These are phyloP conservation scores for Cercospora zeae-maydis DNA, from an alignment of 2,329 filamentous ascomycete genomes.

Conservation along the genomic window DNA sequence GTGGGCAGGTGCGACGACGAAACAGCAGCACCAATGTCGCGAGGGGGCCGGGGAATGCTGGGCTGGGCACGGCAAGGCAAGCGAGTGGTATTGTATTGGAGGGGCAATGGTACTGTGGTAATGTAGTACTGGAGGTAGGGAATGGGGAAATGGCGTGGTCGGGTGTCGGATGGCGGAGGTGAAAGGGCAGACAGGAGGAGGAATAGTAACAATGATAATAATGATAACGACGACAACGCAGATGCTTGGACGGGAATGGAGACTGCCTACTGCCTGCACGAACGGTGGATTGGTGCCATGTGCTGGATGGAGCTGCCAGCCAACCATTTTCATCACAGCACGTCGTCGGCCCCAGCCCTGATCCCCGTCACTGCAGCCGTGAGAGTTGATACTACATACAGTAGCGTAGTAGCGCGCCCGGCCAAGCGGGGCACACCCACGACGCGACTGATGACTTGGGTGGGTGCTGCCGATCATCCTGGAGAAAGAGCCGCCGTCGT, in stretches of 20 bases:
- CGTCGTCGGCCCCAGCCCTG: not conserved
- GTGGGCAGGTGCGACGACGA: not conserved
- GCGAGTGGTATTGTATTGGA: too few relatives aligned
- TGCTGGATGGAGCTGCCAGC: not conserved
- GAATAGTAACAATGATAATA: too few relatives aligned
- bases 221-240: too few relatives aligned
- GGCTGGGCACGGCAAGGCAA: not conserved
- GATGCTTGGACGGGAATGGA: too few relatives aligned
- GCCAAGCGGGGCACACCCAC: not conserved
- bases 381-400: too few relatives aligned
- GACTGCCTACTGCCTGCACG: not conserved
- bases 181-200: too few relatives aligned
- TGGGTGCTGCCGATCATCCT: not conserved
- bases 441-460: not conserved
- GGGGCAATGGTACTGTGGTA: too few relatives aligned
- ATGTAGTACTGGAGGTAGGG: too few relatives aligned
- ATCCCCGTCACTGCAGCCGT: not conserved
- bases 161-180: too few relatives aligned
- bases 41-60: not conserved
- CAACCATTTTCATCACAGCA: too few relatives aligned
- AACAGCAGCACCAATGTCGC: not conserved
- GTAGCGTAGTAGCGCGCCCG: not conserved
- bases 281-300: not conserved
- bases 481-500: not conserved
- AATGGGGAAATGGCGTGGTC: not conserved